A percentile compares a stretch with the other conserved stretches of the same genome.
Evolutionary conservation across 2,329 filamentous ascomycete genomes (phyloP).

Genomic region (Exophiala oligosperma): DNA sequence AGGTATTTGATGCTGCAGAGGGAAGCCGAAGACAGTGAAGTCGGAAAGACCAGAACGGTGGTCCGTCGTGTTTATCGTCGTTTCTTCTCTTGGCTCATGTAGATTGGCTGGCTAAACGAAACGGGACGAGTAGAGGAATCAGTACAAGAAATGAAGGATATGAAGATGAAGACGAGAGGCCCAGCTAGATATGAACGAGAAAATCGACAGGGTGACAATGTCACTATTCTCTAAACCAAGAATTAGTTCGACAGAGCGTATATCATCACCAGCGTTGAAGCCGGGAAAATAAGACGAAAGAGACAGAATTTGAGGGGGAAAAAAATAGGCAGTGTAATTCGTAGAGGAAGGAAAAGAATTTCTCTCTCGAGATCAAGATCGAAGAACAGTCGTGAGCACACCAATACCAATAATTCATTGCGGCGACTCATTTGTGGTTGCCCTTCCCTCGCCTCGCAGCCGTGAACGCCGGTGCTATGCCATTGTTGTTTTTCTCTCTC

Average conservation of each 20-base stretch:
- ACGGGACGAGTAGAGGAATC: no score
- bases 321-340: no score
- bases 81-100: neutral
- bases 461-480: constrained; percentile 27
- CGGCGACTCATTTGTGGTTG: neutral
- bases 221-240: no score
- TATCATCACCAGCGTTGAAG: no score
- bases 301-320: no score
- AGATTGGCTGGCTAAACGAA: neutral
- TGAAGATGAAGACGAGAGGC: no score
- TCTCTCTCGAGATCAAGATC: neutral
- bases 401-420: neutral
- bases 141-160: no score
- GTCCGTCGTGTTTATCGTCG: neutral
- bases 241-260: no score
- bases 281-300: no score
- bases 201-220: no score
- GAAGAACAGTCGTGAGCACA: no score
- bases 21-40: neutral
- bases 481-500: constrained; percentile 4
- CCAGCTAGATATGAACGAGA: no score
- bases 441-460: neutral
- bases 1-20: neutral
- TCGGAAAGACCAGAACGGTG: neutral
- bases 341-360: neutral